phyloP scores from a whole-genome alignment of 306 rosid genomes.

The Castanopsis chinensis region DNA sequence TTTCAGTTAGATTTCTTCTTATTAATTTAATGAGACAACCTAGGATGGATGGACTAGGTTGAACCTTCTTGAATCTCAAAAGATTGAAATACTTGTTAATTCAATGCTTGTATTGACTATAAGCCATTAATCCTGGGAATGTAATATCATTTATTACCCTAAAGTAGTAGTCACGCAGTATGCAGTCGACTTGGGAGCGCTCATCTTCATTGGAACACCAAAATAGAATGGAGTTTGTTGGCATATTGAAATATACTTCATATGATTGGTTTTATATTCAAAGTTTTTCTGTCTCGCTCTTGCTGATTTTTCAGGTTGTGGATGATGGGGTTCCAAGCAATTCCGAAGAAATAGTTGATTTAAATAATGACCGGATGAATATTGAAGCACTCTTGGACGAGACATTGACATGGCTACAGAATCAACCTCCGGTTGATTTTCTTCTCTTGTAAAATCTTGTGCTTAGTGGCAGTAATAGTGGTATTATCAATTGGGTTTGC shows the following conservation, averaged over 20 bases:
- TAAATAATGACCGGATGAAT: constrained; percentile 35
- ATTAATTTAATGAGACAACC: neutral
- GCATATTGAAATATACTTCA: neutral
- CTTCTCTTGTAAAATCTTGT: constrained; percentile 6
- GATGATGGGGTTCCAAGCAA: constrained; percentile 20
- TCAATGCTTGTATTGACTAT: too few relatives aligned
- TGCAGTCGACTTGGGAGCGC: too few relatives aligned
- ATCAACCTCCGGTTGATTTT: constrained; percentile 15
- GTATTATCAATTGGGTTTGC: neutral
- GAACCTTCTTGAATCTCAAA: neutral
- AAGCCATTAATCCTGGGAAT: too few relatives aligned
- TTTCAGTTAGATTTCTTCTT: neutral
- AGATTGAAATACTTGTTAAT: neutral
- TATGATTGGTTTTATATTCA: neutral
- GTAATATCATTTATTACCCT: too few relatives aligned
- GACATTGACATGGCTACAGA: constrained; percentile 44
- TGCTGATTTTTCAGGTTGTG: constrained; percentile 40
- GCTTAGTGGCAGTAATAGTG: neutral
- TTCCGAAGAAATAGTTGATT: constrained; percentile 42
- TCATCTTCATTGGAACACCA: too few relatives aligned
- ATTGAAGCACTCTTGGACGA: constrained; percentile 57
- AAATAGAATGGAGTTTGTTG: neutral
- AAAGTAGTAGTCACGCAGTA: too few relatives aligned
- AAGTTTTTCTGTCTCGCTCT: neutral
- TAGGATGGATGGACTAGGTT: neutral